These are phyloP conservation scores for Lumnitzera racemosa DNA, from an alignment of 345 rosid species.

Conservation along the genomic window DNA sequence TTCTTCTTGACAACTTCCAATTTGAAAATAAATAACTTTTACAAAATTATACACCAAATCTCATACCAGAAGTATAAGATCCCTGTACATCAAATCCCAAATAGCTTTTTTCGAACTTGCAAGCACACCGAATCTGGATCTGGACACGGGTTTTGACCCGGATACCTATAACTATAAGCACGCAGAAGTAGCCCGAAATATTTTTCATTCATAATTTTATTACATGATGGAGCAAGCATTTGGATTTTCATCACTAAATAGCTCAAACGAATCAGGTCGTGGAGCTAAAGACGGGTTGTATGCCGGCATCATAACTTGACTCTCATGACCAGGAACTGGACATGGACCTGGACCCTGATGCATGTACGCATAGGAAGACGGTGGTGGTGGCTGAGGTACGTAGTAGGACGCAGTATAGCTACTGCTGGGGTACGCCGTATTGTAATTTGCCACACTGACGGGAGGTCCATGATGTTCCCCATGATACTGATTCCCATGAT, in stretches of 20 bases:
- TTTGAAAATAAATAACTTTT: too few relatives aligned
- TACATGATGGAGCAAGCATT: slow-evolving; percentile 9
- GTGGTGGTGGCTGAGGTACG: slow-evolving; percentile 2
- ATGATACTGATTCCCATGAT: not conserved
- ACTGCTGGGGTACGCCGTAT: slow-evolving; percentile 4
- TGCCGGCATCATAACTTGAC: too few relatives aligned
- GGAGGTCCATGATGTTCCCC: not conserved
- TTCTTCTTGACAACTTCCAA: too few relatives aligned
- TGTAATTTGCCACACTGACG: slow-evolving; percentile 5
- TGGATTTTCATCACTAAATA: slow-evolving; percentile 16
- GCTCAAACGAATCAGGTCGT: not conserved
- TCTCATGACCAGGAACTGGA: too few relatives aligned
- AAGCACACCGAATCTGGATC: too few relatives aligned
- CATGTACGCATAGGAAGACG: slow-evolving; percentile 4
- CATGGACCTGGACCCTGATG: slow-evolving; percentile 2
- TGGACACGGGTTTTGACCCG: too few relatives aligned
- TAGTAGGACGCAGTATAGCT: slow-evolving; percentile 10
- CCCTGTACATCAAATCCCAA: not conserved
- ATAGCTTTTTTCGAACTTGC: too few relatives aligned
- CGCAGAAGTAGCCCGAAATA: not conserved
- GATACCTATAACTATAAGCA: too few relatives aligned
- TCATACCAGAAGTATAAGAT: slow-evolving; percentile 2
- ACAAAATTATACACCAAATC: not conserved
- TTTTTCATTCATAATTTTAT: not conserved
- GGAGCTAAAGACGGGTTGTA: not conserved